phyloP scores from a whole-genome alignment of 2,329 filamentous ascomycete species.

The Cadophora malorum region DNA sequence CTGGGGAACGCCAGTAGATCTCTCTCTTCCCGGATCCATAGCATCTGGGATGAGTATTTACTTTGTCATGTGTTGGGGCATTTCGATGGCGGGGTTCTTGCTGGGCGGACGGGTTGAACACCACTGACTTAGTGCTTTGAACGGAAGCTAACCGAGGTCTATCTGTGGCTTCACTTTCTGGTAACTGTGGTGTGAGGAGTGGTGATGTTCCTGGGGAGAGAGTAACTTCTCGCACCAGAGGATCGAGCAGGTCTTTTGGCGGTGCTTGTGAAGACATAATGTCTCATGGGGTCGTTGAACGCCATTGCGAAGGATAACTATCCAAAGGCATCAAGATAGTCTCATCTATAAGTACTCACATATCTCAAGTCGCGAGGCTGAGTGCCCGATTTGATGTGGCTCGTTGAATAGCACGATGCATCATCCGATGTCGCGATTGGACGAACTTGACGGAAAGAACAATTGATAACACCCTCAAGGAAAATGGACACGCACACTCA shows the following conservation, averaged over 20 bases:
- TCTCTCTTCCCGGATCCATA: no score
- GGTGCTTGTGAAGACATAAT: not conserved
- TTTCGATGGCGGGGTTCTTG: not conserved
- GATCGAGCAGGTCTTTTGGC: not conserved
- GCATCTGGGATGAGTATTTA: not conserved
- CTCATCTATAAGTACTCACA: not conserved
- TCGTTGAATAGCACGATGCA: slow-evolving; percentile 3
- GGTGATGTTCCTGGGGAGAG: slow-evolving; percentile 12
- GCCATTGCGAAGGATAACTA: not conserved
- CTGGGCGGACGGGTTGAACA: not conserved
- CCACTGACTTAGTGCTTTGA: not conserved
- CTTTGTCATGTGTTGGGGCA: not conserved
- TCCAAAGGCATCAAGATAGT: not conserved
- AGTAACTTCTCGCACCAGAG: not conserved
- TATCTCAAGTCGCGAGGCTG: not conserved
- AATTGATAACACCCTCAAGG: not conserved
- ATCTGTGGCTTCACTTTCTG: not conserved
- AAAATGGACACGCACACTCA: not conserved
- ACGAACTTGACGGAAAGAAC: not conserved
- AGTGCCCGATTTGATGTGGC: not conserved
- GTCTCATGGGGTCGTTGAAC: not conserved
- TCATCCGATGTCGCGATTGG: not conserved
- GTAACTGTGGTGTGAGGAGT: not conserved
- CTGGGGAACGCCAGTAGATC: slow-evolving; percentile 34
- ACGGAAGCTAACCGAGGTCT: not conserved